phyloP scores from a whole-genome alignment of 1,139 yeast species.

The Schizosaccharomyces versatilis region DNA sequence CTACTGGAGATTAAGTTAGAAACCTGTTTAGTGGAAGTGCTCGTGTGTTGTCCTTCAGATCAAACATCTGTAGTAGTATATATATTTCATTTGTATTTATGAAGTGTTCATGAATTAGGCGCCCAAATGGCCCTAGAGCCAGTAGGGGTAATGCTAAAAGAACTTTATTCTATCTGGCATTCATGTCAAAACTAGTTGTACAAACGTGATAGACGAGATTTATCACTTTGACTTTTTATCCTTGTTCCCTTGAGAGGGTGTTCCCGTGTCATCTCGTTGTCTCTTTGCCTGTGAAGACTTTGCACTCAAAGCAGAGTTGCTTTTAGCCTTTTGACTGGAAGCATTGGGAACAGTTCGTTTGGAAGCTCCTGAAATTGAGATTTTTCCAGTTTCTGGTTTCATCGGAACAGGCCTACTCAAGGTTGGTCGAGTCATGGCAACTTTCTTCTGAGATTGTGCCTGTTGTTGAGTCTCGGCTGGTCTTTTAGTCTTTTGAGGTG shows the following conservation, averaged over 20 bases:
- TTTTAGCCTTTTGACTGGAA: neutral
- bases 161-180: too few species aligned
- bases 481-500: neutral
- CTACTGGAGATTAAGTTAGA: too few species aligned
- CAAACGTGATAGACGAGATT: neutral
- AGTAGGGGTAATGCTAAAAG: too few species aligned
- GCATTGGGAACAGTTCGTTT: neutral
- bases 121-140: too few species aligned
- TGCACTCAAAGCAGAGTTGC: neutral
- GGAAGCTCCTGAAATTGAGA: constrained; percentile 1
- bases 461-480: neutral
- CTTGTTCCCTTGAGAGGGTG: neutral
- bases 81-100: too few species aligned
- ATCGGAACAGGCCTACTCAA: neutral
- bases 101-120: too few species aligned
- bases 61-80: too few species aligned
- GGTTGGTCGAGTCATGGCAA: neutral
- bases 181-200: too few species aligned
- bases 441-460: neutral
- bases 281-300: neutral
- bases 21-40: too few species aligned
- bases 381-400: constrained; percentile 1
- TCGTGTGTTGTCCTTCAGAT: too few species aligned
- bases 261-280: neutral
- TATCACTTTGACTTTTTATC: neutral